These are phyloP conservation scores for Diaporthe sp. DNA, from an alignment of 2,329 filamentous ascomycete genomes.

Conservation along the genomic window DNA sequence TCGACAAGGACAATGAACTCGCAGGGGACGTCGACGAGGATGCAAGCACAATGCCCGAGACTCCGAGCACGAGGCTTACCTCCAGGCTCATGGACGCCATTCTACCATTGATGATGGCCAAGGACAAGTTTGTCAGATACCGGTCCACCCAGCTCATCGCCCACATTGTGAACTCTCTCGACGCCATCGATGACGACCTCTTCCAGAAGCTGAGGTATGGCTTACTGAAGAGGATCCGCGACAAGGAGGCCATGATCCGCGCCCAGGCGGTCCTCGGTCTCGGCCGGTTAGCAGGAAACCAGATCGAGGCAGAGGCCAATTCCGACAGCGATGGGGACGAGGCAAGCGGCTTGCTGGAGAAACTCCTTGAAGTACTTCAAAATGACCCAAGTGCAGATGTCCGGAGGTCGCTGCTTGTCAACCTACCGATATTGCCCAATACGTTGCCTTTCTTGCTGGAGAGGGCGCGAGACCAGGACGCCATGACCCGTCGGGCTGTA, in stretches of 20 bases:
- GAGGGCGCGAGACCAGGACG: slow-evolving; percentile 88
- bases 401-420: slow-evolving; percentile 85
- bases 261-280: slow-evolving; percentile 92
- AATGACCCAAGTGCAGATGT: slow-evolving; percentile 97
- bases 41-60: slow-evolving; percentile 79
- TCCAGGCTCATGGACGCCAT: slow-evolving; percentile 78
- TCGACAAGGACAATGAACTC: slow-evolving; percentile 77
- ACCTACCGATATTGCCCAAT: slow-evolving; percentile 85
- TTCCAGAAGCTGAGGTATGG: slow-evolving; percentile 85
- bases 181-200: slow-evolving; percentile 90
- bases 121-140: slow-evolving; percentile 94
- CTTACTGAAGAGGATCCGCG: slow-evolving; percentile 85
- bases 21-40: slow-evolving; percentile 74
- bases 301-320: slow-evolving; percentile 76
- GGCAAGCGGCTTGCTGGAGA: slow-evolving; percentile 78
- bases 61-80: slow-evolving; percentile 83
- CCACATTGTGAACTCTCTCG: slow-evolving; percentile 91
- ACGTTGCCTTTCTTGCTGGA: slow-evolving; percentile 91
- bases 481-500: slow-evolving; percentile 83
- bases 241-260: slow-evolving; percentile 93
- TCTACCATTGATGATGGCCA: slow-evolving; percentile 81
- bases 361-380: slow-evolving; percentile 87
- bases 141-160: slow-evolving; percentile 89
- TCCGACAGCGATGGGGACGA: slow-evolving; percentile 76
- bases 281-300: slow-evolving; percentile 83